Percentiles rank a stretch among this genome's conserved stretches.
phyloP scores from a whole-genome alignment of 192 early-diverging fungal genomes.

The Linnemannia exigua region DNA sequence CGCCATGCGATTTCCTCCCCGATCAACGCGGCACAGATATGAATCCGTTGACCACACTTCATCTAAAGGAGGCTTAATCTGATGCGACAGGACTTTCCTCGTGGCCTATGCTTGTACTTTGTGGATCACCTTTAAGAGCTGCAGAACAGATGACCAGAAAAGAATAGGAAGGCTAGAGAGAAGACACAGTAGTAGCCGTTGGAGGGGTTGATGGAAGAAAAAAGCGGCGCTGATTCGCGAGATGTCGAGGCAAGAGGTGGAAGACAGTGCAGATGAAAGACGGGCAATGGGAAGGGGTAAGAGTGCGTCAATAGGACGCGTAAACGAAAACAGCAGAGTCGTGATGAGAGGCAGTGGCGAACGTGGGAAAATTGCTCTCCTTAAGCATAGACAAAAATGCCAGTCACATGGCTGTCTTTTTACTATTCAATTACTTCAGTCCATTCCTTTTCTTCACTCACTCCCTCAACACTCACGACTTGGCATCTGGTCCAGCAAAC shows the following conservation, averaged over 20 bases:
- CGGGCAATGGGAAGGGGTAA: neutral
- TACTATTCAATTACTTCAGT: too few relatives aligned
- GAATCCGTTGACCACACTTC: slow-evolving; percentile 24
- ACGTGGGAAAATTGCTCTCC: too few relatives aligned
- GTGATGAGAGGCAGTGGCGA: too few relatives aligned
- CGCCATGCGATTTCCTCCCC: slow-evolving; percentile 23
- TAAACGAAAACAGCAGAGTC: neutral
- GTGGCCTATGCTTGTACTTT: neutral
- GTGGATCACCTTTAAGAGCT: neutral
- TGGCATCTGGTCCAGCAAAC: too few relatives aligned
- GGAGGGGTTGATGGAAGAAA: neutral
- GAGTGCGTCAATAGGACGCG: neutral
- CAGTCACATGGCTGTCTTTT: too few relatives aligned
- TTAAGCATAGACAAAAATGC: too few relatives aligned
- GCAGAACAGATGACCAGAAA: neutral
- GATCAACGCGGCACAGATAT: slow-evolving; percentile 29
- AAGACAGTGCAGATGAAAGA: neutral
- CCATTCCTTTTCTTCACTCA: too few relatives aligned
- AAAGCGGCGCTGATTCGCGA: neutral
- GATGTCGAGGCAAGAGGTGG: neutral
- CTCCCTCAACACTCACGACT: too few relatives aligned
- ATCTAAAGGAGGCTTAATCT: slow-evolving; percentile 21
- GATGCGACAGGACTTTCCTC: slow-evolving; percentile 27
- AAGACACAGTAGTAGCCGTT: neutral
- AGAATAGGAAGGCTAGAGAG: neutral